Conservation (phyloP, 148 eudicot species). For the Pouteria glomerata region DNA sequence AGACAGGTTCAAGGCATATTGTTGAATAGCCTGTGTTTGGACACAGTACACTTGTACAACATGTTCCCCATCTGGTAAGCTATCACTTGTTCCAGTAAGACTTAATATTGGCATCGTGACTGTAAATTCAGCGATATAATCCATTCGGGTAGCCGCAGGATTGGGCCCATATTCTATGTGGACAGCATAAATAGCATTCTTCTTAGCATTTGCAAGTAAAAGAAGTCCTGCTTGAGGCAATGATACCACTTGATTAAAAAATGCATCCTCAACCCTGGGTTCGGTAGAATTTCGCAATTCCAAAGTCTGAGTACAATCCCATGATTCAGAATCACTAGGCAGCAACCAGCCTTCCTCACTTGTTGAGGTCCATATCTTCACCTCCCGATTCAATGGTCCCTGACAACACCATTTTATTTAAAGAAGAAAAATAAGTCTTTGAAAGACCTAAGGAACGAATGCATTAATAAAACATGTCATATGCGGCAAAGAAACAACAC, state of each 20-base stretch:
- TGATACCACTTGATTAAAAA: slow-evolving; percentile 89
- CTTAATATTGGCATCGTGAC: slow-evolving; percentile 98
- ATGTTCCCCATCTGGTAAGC: slow-evolving; percentile 69
- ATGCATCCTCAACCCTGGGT: slow-evolving; percentile 62
- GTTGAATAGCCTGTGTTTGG: slow-evolving; percentile 98
- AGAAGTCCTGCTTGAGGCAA: slow-evolving; percentile 85
- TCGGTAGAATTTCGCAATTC: slow-evolving; percentile 72
- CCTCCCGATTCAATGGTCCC: slow-evolving; percentile 90
- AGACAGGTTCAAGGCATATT: slow-evolving; percentile 87
- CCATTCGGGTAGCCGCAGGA: slow-evolving; percentile 85
- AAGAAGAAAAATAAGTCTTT: neutral
- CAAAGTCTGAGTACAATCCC: slow-evolving; percentile 85
- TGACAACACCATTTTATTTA: slow-evolving; percentile 17
- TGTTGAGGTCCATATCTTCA: slow-evolving; percentile 83
- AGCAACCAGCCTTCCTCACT: slow-evolving; percentile 99
- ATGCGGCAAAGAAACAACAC: too few species aligned
- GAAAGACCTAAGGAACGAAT: too few species aligned
- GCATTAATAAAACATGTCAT: too few species aligned
- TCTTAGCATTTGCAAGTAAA: slow-evolving; percentile 91
- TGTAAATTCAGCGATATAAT: slow-evolving; percentile 91
- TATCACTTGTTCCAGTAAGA: slow-evolving; percentile 85
- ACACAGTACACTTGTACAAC: slow-evolving; percentile 94
- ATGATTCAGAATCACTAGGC: slow-evolving; percentile 92
- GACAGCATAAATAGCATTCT: slow-evolving; percentile 93
- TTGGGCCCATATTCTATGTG: slow-evolving; percentile 83